Percentiles rank a stretch among this genome's conserved stretches.
phyloP scores from a whole-genome alignment of 345 rosid genomes.

The Syzygium grande region DNA sequence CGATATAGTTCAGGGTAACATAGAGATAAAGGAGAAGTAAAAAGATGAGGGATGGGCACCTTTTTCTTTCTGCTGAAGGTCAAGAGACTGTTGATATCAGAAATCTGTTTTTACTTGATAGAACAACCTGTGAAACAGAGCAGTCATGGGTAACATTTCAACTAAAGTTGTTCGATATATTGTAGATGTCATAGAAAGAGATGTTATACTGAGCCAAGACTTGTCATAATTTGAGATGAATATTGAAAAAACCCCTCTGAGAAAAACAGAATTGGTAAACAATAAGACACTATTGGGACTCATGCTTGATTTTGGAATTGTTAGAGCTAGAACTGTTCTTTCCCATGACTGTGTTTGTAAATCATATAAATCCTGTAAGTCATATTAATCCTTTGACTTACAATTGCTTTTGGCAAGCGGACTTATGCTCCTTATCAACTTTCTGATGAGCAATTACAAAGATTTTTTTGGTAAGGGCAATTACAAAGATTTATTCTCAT shows the following conservation, averaged over 20 bases:
- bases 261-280: background rate
- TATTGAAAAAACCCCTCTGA: background rate
- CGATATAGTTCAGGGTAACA: background rate
- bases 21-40: background rate
- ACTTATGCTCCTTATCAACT: background rate
- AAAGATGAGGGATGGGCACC: background rate
- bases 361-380: background rate
- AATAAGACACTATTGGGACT: background rate
- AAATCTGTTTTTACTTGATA: background rate
- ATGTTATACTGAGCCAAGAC: background rate
- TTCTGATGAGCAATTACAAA: background rate
- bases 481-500: background rate
- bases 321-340: background rate
- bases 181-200: background rate
- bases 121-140: background rate
- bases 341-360: background rate
- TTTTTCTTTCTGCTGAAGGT: background rate
- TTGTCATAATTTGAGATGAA: background rate
- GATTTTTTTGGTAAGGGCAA: too few species aligned
- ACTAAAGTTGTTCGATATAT: background rate
- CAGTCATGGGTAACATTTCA: background rate
- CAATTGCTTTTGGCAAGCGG: background rate
- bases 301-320: background rate
- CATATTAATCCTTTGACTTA: background rate
- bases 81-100: background rate